Evolutionary conservation across 768 basidiomycete genomes (phyloP), one percentile per base, ranked within the genome.

Genomic region (Chiua virens): DNA sequence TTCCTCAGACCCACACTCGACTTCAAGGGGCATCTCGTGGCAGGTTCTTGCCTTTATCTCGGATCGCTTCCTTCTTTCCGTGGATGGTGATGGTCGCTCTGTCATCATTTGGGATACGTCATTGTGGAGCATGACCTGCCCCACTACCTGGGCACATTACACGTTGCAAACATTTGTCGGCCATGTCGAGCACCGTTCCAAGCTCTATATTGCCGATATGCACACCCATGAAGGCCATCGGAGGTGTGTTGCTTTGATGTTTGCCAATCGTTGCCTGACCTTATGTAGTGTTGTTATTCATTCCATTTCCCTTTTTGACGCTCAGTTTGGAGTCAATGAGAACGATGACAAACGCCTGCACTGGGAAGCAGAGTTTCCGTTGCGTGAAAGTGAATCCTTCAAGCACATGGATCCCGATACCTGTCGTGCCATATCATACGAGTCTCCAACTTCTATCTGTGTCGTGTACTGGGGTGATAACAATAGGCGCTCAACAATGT

Each of bases 391-490:
- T 17, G 55, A 72, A 44, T 39, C 62, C 2, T 59, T 76, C n/a
- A 66, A 68, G 49, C 61, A 69, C 27, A 65, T 81, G 35, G 67
- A 75, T 8, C 65, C 71, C 0, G 20, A 30, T 9, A 34, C 13
- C 32, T 34, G 32, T 54, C 60, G 6, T 53, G 67, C n/a, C 62
- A 73, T 22, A 56, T 73, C 25, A 66, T 71, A 5, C 61, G 73
- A 7, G 34, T 47, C 42, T 67, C 58, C 67, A 7, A 60, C 61
- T 18, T 50, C 53, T 5, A 58, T 80, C 21, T 67, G 72, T 35
- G 40, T 80, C 30, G 18, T 78, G n/a, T 65, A 73, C 37, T 79
- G 76, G 74, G 55, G 60, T 4, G 59, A 67, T 1, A 57, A 49
- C 3, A 52, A 59, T 13, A 52, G 45, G 20, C 61, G 58, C n/a